Evolutionary conservation across 2,329 filamentous ascomycete species (phyloP).

Genomic region (Blastomyces parvus): DNA sequence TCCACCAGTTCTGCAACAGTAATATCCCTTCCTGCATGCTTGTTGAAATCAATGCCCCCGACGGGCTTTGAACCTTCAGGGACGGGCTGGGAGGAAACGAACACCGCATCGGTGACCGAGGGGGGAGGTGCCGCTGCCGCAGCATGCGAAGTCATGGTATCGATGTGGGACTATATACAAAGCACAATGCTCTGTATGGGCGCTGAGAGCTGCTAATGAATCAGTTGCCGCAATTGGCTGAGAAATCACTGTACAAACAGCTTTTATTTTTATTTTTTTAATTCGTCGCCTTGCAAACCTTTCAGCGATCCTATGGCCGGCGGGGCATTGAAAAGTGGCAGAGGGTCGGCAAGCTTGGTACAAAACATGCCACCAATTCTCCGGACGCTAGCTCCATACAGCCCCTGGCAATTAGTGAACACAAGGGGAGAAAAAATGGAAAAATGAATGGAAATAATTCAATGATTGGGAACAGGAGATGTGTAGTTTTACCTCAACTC

Average conservation of each 20-base stretch:
- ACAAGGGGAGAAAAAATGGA: too few relatives aligned
- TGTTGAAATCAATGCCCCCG: conserved; percentile 85
- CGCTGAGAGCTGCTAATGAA: not conserved
- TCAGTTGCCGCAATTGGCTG: not conserved
- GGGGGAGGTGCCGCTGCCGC: conserved; percentile 45
- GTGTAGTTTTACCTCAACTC: too few relatives aligned
- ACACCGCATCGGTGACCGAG: conserved; percentile 66
- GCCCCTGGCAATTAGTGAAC: too few relatives aligned
- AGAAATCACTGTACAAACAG: not conserved
- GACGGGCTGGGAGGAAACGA: conserved; percentile 74
- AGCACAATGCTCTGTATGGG: not conserved
- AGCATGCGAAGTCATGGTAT: conserved; percentile 14
- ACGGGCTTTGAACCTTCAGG: conserved; percentile 71
- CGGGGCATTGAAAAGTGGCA: too few relatives aligned
- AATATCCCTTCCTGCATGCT: conserved; percentile 58
- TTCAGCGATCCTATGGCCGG: not conserved
- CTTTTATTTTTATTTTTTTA: too few relatives aligned
- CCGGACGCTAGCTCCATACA: not conserved
- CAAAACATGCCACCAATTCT: not conserved
- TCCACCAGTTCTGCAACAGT: conserved; percentile 76
- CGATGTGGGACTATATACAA: not conserved
- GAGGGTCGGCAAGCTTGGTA: too few relatives aligned
- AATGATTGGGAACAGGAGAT: too few relatives aligned
- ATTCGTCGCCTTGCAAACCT: not conserved
- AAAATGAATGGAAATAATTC: too few relatives aligned